phyloP scores from a whole-genome alignment of 805 yeast genomes.

The Tanozyma kutaoensis region DNA sequence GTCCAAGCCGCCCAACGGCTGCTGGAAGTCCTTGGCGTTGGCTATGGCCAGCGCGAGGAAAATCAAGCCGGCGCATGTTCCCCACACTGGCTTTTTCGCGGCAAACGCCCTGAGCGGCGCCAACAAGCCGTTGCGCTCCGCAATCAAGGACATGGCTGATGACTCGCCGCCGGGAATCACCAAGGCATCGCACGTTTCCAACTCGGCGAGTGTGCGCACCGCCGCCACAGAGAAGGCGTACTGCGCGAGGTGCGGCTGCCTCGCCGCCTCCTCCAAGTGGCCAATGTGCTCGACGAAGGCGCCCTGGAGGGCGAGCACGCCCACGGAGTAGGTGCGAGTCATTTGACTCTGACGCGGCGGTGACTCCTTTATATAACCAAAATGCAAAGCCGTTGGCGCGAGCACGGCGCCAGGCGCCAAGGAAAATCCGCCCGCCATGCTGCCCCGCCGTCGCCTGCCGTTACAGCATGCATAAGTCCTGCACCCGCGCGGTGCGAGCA shows the following conservation, averaged over 20 bases:
- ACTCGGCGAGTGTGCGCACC: conserved; percentile 40
- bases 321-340: conserved; percentile 22
- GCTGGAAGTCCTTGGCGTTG: conserved; percentile 40
- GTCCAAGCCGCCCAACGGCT: conserved; percentile 50
- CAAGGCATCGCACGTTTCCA: conserved; percentile 39
- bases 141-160: conserved; percentile 56
- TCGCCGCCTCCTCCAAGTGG: conserved; percentile 8
- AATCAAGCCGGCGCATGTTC: conserved; percentile 78
- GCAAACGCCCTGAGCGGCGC: conserved; percentile 38
- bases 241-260: conserved; percentile 1
- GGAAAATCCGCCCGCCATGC: too few relatives aligned
- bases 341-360: background rate
- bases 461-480: too few relatives aligned
- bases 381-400: too few relatives aligned
- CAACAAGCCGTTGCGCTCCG: conserved; percentile 49
- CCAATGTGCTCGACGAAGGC: conserved; percentile 59
- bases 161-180: conserved; percentile 68
- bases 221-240: conserved; percentile 23
- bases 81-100: conserved; percentile 50
- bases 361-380: too few relatives aligned
- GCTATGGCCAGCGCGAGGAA: conserved; percentile 42
- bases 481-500: too few relatives aligned
- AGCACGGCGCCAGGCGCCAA: too few relatives aligned
- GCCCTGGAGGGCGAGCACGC: conserved; percentile 71
- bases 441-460: too few relatives aligned